Evolutionary conservation across 305 asterid genomes (phyloP).

Genomic region (Fraxinus ornus): DNA sequence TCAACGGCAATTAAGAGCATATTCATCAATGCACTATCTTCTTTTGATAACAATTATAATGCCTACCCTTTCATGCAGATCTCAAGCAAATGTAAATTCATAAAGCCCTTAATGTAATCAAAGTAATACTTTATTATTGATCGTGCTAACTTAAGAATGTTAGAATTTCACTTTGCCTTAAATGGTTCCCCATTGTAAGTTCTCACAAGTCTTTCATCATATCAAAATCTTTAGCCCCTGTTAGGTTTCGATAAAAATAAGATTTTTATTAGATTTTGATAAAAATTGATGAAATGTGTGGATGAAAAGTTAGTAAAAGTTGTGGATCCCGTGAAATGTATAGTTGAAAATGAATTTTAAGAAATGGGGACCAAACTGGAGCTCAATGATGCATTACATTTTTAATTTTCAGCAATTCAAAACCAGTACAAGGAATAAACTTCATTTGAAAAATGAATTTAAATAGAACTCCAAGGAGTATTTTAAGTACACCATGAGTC

Average conservation of each 20-base stretch:
- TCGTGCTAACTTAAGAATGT: not conserved
- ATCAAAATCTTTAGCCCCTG: not conserved
- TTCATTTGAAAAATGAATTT: not conserved
- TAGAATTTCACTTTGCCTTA: not conserved
- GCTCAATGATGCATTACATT: not conserved
- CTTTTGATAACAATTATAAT: not conserved
- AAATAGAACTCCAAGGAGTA: not conserved
- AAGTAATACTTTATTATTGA: not conserved
- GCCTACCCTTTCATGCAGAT: not conserved
- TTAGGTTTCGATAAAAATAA: not conserved
- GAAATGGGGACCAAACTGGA: not conserved
- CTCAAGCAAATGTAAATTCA: not conserved
- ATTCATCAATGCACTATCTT: not conserved
- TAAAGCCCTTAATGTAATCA: not conserved
- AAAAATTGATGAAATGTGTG: not conserved
- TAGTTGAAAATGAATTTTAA: not conserved
- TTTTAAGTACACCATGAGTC: not conserved
- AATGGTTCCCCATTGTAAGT: not conserved
- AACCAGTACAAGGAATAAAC: not conserved
- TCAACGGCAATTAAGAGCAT: not conserved
- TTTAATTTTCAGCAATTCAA: not conserved
- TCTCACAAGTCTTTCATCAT: not conserved
- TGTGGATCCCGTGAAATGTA: too few relatives aligned
- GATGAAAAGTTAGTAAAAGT: not conserved
- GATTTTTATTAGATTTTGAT: too few relatives aligned